Percentiles rank a stretch among this genome's conserved stretches.
These are phyloP conservation scores for Pleurotus sapidus DNA, from an alignment of 768 basidiomycete species.

Conservation along the genomic window DNA sequence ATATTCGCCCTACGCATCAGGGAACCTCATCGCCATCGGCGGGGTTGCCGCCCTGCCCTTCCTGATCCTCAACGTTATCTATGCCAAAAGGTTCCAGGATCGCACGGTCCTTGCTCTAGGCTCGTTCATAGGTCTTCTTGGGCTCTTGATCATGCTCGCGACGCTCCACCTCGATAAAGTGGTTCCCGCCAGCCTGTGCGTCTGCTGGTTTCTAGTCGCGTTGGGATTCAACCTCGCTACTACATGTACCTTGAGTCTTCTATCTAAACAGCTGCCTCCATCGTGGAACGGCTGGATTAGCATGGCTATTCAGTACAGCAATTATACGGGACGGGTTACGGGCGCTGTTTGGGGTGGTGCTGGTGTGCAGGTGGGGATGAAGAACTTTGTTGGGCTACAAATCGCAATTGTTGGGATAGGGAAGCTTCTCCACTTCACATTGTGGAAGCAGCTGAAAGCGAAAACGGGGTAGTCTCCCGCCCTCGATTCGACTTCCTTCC, in stretches of 20 bases:
- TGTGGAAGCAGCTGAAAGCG: conserved; percentile 66
- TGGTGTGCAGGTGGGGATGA: conserved; percentile 59
- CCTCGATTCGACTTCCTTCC: too few species aligned
- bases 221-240: conserved; percentile 74
- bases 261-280: conserved; percentile 67
- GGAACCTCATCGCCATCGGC: conserved; percentile 49
- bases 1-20: conserved; percentile 41
- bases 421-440: conserved; percentile 44
- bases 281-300: conserved; percentile 57
- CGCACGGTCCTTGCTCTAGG: conserved; percentile 44
- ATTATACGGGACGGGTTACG: conserved; percentile 60
- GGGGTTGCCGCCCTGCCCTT: conserved; percentile 48
- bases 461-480: conserved; percentile 45
- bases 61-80: conserved; percentile 42
- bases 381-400: conserved; percentile 56
- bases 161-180: conserved; percentile 11
- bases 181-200: conserved; percentile 37
- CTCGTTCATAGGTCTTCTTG: conserved; percentile 9
- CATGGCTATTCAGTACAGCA: conserved; percentile 66
- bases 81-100: conserved; percentile 45
- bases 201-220: conserved; percentile 71
- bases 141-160: conserved; percentile 13
- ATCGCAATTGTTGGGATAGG: conserved; percentile 61
- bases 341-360: conserved; percentile 71
- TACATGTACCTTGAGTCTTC: conserved; percentile 62